Conservation (phyloP, 2,329 filamentous ascomycete genomes). For the Colletotrichum tropicicola region DNA sequence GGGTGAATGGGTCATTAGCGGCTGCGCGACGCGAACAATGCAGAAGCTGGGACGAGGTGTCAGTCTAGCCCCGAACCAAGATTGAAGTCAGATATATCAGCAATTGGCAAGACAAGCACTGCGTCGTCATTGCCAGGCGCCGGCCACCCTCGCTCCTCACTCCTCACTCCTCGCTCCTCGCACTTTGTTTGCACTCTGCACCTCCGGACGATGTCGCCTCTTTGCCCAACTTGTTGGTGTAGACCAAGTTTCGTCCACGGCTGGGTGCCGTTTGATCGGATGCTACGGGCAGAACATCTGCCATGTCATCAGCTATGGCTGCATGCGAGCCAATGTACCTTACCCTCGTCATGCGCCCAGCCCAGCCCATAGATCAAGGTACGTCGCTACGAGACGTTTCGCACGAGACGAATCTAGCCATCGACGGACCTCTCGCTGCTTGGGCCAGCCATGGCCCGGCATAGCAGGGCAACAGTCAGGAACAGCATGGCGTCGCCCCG, state of each 20-base stretch:
- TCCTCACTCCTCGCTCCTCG: background rate
- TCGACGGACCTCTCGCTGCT: background rate
- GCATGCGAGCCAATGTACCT: background rate
- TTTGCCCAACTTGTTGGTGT: background rate
- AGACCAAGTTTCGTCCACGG: conserved; percentile 5
- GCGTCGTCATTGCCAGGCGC: too few relatives aligned
- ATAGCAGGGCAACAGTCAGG: background rate
- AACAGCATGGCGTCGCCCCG: too few relatives aligned
- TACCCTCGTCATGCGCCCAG: conserved; percentile 9
- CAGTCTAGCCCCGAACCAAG: background rate
- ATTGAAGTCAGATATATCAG: background rate
- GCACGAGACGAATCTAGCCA: background rate
- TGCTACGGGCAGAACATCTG: conserved; percentile 11
- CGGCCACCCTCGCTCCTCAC: background rate
- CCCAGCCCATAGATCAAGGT: background rate
- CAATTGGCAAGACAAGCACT: background rate
- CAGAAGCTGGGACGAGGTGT: background rate
- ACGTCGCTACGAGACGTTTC: background rate
- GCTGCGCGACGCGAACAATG: background rate
- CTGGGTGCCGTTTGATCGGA: conserved; percentile 17
- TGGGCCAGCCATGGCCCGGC: background rate
- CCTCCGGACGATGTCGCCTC: background rate
- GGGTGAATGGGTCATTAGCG: background rate
- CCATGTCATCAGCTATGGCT: background rate
- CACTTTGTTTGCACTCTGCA: background rate